A percentile compares a stretch with the other conserved stretches of the same genome.
phyloP scores from a whole-genome alignment of 805 yeast species.

The Komagataella ulmi region DNA sequence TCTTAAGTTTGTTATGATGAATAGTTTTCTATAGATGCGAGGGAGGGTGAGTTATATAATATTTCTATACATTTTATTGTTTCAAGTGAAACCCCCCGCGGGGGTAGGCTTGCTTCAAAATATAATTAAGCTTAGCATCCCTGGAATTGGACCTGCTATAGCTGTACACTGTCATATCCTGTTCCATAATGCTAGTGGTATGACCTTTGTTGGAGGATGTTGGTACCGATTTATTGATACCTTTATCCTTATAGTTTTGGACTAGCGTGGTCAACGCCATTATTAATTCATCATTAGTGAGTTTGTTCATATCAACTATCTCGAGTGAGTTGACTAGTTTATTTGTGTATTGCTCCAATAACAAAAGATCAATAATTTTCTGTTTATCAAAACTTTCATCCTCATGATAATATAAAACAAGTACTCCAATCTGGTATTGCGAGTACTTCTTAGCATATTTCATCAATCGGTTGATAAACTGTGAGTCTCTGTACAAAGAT shows the following conservation, averaged over 20 bases:
- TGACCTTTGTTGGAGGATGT: neutral
- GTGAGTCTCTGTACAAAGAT: neutral
- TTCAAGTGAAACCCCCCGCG: neutral
- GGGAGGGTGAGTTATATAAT: neutral
- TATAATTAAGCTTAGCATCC: neutral
- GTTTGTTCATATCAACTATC: neutral
- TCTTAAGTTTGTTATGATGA: neutral
- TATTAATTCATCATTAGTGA: neutral
- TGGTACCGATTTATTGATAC: neutral
- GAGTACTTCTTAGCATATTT: neutral
- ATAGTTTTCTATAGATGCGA: neutral
- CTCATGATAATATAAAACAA: neutral
- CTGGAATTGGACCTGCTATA: neutral
- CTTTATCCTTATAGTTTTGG: neutral
- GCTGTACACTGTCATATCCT: neutral
- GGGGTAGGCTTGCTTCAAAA: neutral
- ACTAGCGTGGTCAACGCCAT: neutral
- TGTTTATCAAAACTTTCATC: neutral
- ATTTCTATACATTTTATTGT: neutral
- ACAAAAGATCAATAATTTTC: neutral
- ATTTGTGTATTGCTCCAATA: neutral
- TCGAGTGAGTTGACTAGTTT: neutral
- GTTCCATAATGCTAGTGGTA: neutral
- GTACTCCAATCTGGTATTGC: neutral
- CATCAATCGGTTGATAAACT: neutral